phyloP scores from a whole-genome alignment of 345 rosid species.

The Citrus hindsii region DNA sequence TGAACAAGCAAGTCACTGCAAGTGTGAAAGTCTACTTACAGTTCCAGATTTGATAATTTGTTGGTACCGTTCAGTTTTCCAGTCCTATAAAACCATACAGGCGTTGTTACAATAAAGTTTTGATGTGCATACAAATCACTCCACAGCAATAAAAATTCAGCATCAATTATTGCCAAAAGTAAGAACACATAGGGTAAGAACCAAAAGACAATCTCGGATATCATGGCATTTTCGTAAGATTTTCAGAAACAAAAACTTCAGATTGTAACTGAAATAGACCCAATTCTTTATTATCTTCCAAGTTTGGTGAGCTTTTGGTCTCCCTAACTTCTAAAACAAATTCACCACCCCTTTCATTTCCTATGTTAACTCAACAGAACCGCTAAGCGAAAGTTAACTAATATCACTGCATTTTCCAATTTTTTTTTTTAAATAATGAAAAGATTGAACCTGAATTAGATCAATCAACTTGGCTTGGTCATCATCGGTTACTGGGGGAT shows the following conservation, averaged over 20 bases:
- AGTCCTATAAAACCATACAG: slow-evolving; percentile 50
- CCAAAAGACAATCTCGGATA: neutral
- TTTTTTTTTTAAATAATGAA: neutral
- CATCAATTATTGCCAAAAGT: neutral
- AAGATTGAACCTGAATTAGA: slow-evolving; percentile 61
- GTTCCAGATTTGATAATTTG: slow-evolving; percentile 90
- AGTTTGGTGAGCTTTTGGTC: neutral
- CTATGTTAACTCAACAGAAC: neutral
- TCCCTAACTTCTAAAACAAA: neutral
- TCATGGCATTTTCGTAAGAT: neutral
- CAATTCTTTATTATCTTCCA: neutral
- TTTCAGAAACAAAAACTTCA: no score
- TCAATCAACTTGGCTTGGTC: slow-evolving; percentile 72
- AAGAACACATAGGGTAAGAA: neutral
- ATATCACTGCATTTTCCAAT: neutral
- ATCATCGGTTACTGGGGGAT: slow-evolving; percentile 60
- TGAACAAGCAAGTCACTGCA: neutral
- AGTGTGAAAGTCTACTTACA: slow-evolving; percentile 38
- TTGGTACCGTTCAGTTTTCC: slow-evolving; percentile 97
- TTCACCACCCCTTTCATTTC: neutral
- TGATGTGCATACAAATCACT: neutral
- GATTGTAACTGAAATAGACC: neutral
- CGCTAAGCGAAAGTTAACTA: neutral
- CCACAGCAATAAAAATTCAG: neutral
- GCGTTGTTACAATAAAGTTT: neutral